A percentile compares a stretch with the other conserved stretches of the same genome.
Evolutionary conservation across 2,329 filamentous ascomycete species (phyloP).

Genomic region (Claviceps africana): DNA sequence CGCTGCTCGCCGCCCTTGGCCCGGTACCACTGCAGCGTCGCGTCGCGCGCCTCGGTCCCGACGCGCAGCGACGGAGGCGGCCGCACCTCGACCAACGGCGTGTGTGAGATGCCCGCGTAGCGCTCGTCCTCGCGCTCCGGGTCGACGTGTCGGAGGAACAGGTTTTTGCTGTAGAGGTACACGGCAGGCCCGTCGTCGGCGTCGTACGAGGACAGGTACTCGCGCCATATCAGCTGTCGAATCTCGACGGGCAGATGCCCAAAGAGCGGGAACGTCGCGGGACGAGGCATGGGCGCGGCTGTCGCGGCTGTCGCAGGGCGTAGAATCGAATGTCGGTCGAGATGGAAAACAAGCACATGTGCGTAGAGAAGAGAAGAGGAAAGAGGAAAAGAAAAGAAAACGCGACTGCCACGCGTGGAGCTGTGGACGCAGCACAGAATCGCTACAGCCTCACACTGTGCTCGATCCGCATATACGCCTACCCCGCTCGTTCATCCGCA

Average conservation of each 20-base stretch:
- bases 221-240: slow-evolving; percentile 13
- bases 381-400: too few relatives aligned
- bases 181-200: slow-evolving; percentile 8
- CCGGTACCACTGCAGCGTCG: slow-evolving; percentile 8
- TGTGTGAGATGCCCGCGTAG: slow-evolving; percentile 2
- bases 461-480: too few relatives aligned
- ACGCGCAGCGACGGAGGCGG: slow-evolving; percentile 8
- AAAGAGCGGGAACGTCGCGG: slow-evolving; percentile 10
- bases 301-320: too few relatives aligned
- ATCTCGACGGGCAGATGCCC: slow-evolving; percentile 12
- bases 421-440: too few relatives aligned
- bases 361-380: too few relatives aligned
- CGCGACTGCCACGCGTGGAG: too few relatives aligned
- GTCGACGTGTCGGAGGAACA: slow-evolving; percentile 6
- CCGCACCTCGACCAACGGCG: slow-evolving; percentile 8
- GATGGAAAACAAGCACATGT: too few relatives aligned
- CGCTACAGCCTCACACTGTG: too few relatives aligned
- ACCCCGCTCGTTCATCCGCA: too few relatives aligned
- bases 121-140: neutral
- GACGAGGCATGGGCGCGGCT: neutral
- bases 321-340: too few relatives aligned
- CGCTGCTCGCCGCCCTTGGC: slow-evolving; percentile 2
- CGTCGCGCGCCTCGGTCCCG: slow-evolving; percentile 12
- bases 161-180: slow-evolving; percentile 9
- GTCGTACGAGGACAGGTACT: slow-evolving; percentile 5